Evolutionary conservation across 352 stramenopile species (phyloP), one percentile per base, ranked within the genome.

Genomic region (Phytopythium vexans): DNA sequence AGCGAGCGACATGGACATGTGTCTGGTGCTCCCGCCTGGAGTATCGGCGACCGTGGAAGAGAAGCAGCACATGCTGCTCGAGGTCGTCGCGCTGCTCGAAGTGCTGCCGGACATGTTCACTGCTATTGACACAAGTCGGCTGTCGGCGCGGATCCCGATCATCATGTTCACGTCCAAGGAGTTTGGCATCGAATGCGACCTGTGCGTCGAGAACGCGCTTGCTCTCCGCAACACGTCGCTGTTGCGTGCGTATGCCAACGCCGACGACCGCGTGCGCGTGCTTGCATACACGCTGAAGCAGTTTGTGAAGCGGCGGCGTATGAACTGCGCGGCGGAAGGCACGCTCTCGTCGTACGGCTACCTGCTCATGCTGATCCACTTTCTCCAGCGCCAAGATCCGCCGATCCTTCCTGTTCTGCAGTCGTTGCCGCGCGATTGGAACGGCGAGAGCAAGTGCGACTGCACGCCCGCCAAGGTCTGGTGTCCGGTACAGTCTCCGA

Each of bases 101-200:
- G 61, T 65, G 11, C 75, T 74, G 3, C 73, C 79, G 1, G 75
- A 91, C 56, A 41, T 92, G 36, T 94, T 94, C 45, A 52, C 62
- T 1, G 82, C 72, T 4, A 66, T 94, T 8, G 81, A 94, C 41
- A 88, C 87, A 0, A 81, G 72, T 2, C 77, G 96, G 0, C 66
- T 98, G 14, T 98, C 94, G 8, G 97, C 97, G 8, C 82, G 97
- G 16, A 99, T 99, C 46, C 97, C 97, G 9, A 98, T 99, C 55
- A 77, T 99, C 31, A 98, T 98, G 77, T 99, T 99, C 59, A 88
- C 91, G 40, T 94, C 97, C 61, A 74, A 71, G 0, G 62, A 73
- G 10, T 77, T 68, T 14, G 74, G 78, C 3, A 83, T 86, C 40
- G 78, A 89, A 52, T 94, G 83, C 52, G 83, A 94, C 48, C 60